Conservation (phyloP, 176 grass and related monocot genomes). For the Guadua angustifolia region DNA sequence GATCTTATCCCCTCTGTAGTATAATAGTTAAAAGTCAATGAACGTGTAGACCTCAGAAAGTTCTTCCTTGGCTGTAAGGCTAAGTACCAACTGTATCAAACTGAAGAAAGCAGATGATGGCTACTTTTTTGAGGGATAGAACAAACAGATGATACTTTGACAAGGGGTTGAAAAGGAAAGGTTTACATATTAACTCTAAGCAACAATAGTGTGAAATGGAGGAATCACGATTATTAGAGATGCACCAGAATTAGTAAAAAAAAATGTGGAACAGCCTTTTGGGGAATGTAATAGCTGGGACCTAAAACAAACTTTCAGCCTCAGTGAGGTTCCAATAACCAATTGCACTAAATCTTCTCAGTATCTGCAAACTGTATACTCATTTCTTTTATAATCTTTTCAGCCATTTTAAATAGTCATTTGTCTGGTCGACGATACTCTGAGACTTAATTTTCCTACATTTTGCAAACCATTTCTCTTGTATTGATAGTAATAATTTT, state of each 20-base stretch:
- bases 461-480: constrained; percentile 9
- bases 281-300: not conserved
- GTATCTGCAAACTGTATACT: not conserved
- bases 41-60: not conserved
- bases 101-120: not conserved
- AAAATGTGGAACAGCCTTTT: not conserved
- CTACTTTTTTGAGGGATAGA: not conserved
- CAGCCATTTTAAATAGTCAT: not conserved
- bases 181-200: not conserved
- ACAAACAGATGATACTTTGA: not conserved
- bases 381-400: not conserved
- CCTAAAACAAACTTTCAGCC: not conserved
- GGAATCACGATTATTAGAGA: not conserved
- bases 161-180: not conserved
- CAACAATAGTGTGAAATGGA: not conserved
- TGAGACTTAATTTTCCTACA: not conserved
- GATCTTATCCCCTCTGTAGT: not conserved
- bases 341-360: not conserved
- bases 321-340: not conserved
- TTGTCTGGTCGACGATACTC: not conserved
- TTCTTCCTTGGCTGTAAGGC: not conserved
- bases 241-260: not conserved
- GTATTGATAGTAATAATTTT: not conserved
- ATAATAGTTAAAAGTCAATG: not conserved
- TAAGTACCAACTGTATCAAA: not conserved